Base-by-base conservation (phyloP, 2,329 filamentous ascomycete species). In the Exophiala aquamarina region DNA sequence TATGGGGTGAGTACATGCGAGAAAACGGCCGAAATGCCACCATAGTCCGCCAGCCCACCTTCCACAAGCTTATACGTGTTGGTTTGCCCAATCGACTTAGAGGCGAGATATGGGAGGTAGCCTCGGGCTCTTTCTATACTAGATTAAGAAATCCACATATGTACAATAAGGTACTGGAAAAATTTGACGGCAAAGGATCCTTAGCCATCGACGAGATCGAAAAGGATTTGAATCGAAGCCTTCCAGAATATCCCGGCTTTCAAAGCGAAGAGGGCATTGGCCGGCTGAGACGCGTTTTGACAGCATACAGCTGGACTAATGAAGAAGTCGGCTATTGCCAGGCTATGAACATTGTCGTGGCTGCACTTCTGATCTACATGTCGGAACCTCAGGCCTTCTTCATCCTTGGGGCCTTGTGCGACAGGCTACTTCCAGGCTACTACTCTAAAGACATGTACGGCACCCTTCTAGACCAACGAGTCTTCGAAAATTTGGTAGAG, bases 381-480 rank as follows among this genome's bases (percentile, higher is more conserved):
- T 97, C 91, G 7, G 93, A 98, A 69, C 70, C 86, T 0, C 93
- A 98, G 70, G 93, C 93, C 1, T 98, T 97, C 70, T 98, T 93
- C 67, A 76, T 96, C 6, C 80, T 98, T 34, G 95, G 90, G 1
- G 79, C 92, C 1, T 77, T 98, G 13, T 98, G 93, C 72, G 92
- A 97, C 66, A 85, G 92, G 37, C 76, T 98, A 2, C 81, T 97
- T 3, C 93, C 93, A 0, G 93, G 93, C 3, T 98, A 98, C 72
- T 98, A 98, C 68, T 97, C 92, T 4, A 94, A 87, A 14, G 98
- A 94, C 56, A 98, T 98, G 93, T 98, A 98, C 69, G 93, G 93
- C 59, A 98, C 93, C 1, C 76, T 98, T 4, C 79, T 98, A 31
- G 93, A 98, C 63, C 93, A 98, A 63, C 89, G 93, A 59, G 93